Conservation (phyloP, 2,329 filamentous ascomycete genomes). For the Penicillium sp. region DNA sequence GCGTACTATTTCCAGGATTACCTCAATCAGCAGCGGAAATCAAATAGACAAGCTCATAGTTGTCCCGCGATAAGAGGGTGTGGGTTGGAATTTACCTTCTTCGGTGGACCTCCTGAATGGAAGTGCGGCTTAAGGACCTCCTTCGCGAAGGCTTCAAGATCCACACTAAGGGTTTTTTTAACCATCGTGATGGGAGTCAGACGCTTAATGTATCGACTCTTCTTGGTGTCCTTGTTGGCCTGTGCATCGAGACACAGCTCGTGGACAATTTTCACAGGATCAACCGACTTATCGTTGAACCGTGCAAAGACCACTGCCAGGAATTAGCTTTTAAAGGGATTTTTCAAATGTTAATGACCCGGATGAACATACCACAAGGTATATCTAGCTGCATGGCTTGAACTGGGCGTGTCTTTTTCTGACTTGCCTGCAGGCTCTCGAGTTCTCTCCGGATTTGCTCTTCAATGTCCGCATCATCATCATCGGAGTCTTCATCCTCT, state of each 20-base stretch:
- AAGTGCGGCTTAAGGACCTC: constrained; percentile 62
- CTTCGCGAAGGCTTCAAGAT: constrained; percentile 57
- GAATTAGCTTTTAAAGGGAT: constrained; percentile 18
- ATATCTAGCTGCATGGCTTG: constrained; percentile 56
- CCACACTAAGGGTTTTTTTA: constrained; percentile 59
- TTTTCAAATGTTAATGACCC: background rate
- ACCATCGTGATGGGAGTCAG: constrained; percentile 61
- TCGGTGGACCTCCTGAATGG: constrained; percentile 51
- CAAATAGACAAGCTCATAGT: background rate
- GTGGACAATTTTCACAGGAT: constrained; percentile 62
- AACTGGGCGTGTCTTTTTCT: constrained; percentile 50
- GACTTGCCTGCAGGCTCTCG: constrained; percentile 52
- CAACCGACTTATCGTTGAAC: constrained; percentile 53
- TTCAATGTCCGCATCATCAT: constrained; percentile 58
- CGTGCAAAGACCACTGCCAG: constrained; percentile 59
- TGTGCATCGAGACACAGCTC: constrained; percentile 59
- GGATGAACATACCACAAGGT: constrained; percentile 41
- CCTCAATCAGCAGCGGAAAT: background rate
- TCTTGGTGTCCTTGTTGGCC: constrained; percentile 51
- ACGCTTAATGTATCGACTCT: constrained; percentile 60
- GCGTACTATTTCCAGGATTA: constrained; percentile 53
- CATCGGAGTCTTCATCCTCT: constrained; percentile 23
- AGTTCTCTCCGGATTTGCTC: constrained; percentile 61
- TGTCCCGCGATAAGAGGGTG: background rate
- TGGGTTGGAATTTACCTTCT: constrained; percentile 49